phyloP scores from a whole-genome alignment of 352 stramenopile species.

The Phytopythium boreale region DNA sequence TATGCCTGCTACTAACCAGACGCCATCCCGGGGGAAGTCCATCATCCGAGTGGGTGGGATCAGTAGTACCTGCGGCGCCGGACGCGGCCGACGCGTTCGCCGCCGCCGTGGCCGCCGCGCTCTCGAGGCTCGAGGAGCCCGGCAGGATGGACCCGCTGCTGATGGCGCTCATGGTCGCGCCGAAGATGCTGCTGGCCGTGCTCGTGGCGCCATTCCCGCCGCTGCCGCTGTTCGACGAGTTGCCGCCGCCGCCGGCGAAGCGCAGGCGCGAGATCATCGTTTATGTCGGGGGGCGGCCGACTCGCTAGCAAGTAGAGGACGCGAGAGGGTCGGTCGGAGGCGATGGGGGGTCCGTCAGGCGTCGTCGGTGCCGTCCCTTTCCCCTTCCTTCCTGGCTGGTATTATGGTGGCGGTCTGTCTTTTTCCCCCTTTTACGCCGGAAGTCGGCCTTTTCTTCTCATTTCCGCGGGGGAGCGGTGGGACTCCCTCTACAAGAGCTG shows the following conservation, averaged over 20 bases:
- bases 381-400: neutral
- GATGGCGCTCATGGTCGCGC: conserved; percentile 48
- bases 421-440: neutral
- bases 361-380: neutral
- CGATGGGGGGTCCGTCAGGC: neutral
- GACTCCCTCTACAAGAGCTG: neutral
- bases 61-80: conserved; percentile 26
- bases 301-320: too few species aligned
- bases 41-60: conserved; percentile 7
- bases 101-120: conserved; percentile 28
- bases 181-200: conserved; percentile 69
- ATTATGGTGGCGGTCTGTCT: neutral
- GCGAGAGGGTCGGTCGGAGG: too few species aligned
- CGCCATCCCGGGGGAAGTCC: conserved; percentile 64
- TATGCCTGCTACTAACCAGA: conserved; percentile 62
- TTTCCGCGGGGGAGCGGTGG: neutral
- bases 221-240: conserved; percentile 28
- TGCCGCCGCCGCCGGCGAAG: conserved; percentile 32
- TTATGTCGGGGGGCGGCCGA: too few species aligned
- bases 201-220: conserved; percentile 17
- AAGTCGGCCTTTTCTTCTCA: neutral
- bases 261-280: conserved; percentile 72
- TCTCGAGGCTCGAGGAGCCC: conserved; percentile 40
- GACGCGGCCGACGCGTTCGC: conserved; percentile 21
- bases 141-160: conserved; percentile 42